Evolutionary conservation across 2,329 filamentous ascomycete genomes (phyloP), one percentile per base, ranked within the genome.

Genomic region (Diatrype stigma): DNA sequence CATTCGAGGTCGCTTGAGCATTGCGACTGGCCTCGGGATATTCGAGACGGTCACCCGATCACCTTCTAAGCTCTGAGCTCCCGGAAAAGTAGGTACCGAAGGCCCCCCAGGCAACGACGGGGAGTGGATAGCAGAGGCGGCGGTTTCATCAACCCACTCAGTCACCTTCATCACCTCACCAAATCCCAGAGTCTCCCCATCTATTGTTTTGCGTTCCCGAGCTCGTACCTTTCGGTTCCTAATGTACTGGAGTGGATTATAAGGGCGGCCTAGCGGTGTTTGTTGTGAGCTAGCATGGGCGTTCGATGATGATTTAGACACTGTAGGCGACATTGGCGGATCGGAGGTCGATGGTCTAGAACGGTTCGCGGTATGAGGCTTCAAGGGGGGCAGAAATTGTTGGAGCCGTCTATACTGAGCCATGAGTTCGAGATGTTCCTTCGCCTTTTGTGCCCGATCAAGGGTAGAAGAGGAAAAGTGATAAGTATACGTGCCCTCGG

Each of bases 221-320:
- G 87, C 86, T 55, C 94, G 81, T 12, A 94, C 81, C 65, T 92
- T 93, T 45, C 93, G 82, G 64, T 99, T 97, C 19, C 94, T 86
- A 50, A 97, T 88, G 60, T 90, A 90, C 68, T 97, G 94, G 22
- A 99, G 72, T 4, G 93, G 94, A 65, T 99, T 96, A 66, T 97
- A 97, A 2, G 77, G 72, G 48, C 92, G 85, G 4, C 88, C 87
- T 7, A 86, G 67, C 51, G 63, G 40, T 67, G 62, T 54, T 67
- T 66, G 53, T 60, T 67, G 57, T 60, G 68, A 26, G 62, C 62
- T 51, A 54, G 66, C 51, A 37, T 49, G 60, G 69, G 54, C 42
- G 22, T 46, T 75, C 45, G 46, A 52, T 38, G 57, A 60, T 48
- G 54, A 57, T 52, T 38, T 62, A 55, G 22, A 53, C n/a, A 52